phyloP scores from a whole-genome alignment of 2,329 filamentous ascomycete species.

The Myriosclerotinia scirpicola region DNA sequence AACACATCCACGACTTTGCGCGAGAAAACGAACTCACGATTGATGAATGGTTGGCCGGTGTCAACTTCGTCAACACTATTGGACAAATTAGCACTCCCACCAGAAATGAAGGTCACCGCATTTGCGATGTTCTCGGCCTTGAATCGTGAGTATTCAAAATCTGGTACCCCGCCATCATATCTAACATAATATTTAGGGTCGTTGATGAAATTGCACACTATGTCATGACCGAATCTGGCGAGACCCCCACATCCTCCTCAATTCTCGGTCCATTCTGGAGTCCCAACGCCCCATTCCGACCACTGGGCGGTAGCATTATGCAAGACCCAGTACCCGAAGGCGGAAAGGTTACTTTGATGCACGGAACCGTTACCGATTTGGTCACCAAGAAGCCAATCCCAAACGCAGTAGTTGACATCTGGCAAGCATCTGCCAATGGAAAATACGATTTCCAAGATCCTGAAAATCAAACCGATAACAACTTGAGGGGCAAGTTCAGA shows the following conservation, averaged over 20 bases:
- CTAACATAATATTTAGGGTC: constrained; percentile 46
- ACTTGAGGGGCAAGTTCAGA: constrained; percentile 60
- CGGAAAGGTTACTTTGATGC: constrained; percentile 58
- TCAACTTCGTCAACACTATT: constrained; percentile 72
- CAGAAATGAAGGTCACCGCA: constrained; percentile 71
- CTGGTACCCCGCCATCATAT: neutral
- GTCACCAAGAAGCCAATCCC: constrained; percentile 32
- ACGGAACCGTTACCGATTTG: constrained; percentile 54
- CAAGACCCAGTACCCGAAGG: constrained; percentile 47
- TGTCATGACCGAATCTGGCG: constrained; percentile 30
- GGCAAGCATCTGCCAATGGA: constrained; percentile 61
- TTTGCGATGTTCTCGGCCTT: constrained; percentile 72
- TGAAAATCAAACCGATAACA: constrained; percentile 58
- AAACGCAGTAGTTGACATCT: constrained; percentile 61
- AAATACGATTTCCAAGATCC: constrained; percentile 62
- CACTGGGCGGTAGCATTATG: constrained; percentile 69
- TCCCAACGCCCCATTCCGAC: constrained; percentile 64
- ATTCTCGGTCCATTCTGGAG: constrained; percentile 87
- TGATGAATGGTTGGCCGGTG: constrained; percentile 75
- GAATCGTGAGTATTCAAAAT: constrained; percentile 59
- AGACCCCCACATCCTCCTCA: constrained; percentile 54
- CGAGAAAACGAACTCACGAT: constrained; percentile 74
- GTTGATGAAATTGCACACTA: constrained; percentile 54
- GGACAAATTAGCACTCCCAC: constrained; percentile 65
- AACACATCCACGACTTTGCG: constrained; percentile 75